Conservation (phyloP, 2,329 filamentous ascomycete species). For the Aspergillus costaricaensis region DNA sequence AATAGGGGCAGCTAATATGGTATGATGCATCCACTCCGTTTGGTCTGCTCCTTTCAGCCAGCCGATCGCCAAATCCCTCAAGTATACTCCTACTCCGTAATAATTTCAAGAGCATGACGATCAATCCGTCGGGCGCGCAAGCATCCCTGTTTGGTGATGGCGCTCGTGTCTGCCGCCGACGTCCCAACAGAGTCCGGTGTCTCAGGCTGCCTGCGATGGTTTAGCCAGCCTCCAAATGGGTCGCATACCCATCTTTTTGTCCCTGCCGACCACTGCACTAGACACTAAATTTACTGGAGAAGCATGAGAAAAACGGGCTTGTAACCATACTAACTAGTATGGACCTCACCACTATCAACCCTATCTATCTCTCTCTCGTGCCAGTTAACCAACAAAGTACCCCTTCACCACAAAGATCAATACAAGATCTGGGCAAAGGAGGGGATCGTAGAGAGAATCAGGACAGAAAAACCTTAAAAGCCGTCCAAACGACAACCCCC, state of each 20-base stretch:
- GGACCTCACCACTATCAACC: neutral
- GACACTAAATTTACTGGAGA: neutral
- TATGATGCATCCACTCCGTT: constrained; percentile 9
- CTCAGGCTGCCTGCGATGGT: neutral
- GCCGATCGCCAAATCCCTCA: neutral
- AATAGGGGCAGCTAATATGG: neutral
- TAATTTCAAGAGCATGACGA: constrained; percentile 5
- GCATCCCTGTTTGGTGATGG: constrained; percentile 1
- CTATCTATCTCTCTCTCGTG: neutral
- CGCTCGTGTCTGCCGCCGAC: constrained; percentile 1
- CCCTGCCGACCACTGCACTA: neutral
- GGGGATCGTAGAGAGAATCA: neutral
- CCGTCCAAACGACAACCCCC: neutral
- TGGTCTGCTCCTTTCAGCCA: constrained; percentile 3
- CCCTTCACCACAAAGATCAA: too few relatives aligned
- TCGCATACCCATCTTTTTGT: neutral
- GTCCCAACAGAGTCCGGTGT: neutral
- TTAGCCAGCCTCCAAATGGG: neutral
- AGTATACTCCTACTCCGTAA: neutral
- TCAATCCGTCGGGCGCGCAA: constrained; percentile 2
- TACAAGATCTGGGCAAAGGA: neutral
- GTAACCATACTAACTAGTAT: too few relatives aligned
- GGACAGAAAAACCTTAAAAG: neutral
- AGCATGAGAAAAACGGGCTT: neutral
- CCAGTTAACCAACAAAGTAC: neutral